These are phyloP conservation scores for Apiotrichum gamsii DNA, from an alignment of 1,284 basidiomycete genomes.

Conservation along the genomic window DNA sequence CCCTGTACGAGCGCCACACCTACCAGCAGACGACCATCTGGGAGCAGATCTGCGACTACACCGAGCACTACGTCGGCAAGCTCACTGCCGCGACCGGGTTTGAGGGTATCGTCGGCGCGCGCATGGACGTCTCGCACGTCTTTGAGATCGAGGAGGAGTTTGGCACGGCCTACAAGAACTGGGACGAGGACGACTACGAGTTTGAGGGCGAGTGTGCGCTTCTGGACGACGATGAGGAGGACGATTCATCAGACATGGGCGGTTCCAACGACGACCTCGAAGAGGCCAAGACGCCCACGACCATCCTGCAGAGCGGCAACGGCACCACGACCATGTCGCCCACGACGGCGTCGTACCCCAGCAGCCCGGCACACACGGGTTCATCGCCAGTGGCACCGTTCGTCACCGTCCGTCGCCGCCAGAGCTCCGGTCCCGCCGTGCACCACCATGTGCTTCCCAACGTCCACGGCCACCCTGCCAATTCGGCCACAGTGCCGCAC, in stretches of 20 bases:
- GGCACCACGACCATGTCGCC: constrained; percentile 10
- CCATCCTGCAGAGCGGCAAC: neutral
- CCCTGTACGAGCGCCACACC: constrained; percentile 72
- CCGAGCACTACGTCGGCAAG: constrained; percentile 59
- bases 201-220: constrained; percentile 16
- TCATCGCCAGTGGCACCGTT: neutral
- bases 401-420: constrained; percentile 1
- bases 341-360: neutral
- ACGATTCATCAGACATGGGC: neutral
- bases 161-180: constrained; percentile 40
- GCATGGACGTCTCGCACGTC: constrained; percentile 67
- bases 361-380: no score
- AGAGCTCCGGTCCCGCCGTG: neutral
- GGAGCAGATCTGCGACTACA: constrained; percentile 61
- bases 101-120: constrained; percentile 65
- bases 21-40: constrained; percentile 55
- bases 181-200: constrained; percentile 47
- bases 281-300: neutral
- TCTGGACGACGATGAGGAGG: constrained; percentile 22
- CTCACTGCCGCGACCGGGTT: constrained; percentile 70
- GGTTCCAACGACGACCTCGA: constrained; percentile 3
- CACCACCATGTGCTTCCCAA: constrained; percentile 15
- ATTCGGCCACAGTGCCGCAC: no score
- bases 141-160: constrained; percentile 75
- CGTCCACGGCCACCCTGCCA: constrained; percentile 4